Conservation (phyloP, 768 basidiomycete species). For the Favolaschia claudopus region DNA sequence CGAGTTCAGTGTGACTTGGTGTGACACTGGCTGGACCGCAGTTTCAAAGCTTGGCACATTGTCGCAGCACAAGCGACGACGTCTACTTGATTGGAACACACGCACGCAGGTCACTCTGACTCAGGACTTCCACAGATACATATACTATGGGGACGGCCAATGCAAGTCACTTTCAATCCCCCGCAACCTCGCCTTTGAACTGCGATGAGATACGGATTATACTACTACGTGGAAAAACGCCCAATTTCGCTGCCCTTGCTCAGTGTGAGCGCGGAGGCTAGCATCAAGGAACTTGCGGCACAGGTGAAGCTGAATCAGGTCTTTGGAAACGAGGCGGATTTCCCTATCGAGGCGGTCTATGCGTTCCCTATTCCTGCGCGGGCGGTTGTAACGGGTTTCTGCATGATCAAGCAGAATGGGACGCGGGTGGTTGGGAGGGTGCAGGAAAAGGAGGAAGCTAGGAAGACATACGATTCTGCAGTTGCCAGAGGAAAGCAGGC, state of each 20-base stretch:
- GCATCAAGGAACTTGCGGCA: constrained; percentile 16
- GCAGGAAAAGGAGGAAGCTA: constrained; percentile 15
- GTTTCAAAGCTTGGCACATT: too few species aligned
- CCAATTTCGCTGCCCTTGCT: constrained; percentile 7
- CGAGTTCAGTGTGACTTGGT: too few species aligned
- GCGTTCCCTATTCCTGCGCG: constrained; percentile 12
- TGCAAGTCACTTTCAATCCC: too few species aligned
- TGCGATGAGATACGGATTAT: constrained; percentile 2
- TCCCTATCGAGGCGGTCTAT: constrained; percentile 12
- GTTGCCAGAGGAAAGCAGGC: constrained; percentile 14
- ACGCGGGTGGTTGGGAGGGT: constrained; percentile 9
- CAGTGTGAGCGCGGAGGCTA: not conserved
- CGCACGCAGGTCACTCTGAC: too few species aligned
- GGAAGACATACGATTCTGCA: constrained; percentile 10
- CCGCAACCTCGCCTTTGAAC: too few species aligned
- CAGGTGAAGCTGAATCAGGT: constrained; percentile 12
- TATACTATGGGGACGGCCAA: too few species aligned
- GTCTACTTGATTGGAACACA: too few species aligned
- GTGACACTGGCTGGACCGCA: too few species aligned
- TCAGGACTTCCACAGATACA: too few species aligned
- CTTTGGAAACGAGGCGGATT: constrained; percentile 5
- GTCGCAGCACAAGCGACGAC: too few species aligned
- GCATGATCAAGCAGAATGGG: constrained; percentile 16
- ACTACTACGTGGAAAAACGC: not conserved
- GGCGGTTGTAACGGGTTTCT: constrained; percentile 1